Percentiles rank a stretch among this genome's conserved stretches.
Evolutionary conservation across 2,329 filamentous ascomycete species (phyloP).

Genomic region (Celoporthe dispersa): DNA sequence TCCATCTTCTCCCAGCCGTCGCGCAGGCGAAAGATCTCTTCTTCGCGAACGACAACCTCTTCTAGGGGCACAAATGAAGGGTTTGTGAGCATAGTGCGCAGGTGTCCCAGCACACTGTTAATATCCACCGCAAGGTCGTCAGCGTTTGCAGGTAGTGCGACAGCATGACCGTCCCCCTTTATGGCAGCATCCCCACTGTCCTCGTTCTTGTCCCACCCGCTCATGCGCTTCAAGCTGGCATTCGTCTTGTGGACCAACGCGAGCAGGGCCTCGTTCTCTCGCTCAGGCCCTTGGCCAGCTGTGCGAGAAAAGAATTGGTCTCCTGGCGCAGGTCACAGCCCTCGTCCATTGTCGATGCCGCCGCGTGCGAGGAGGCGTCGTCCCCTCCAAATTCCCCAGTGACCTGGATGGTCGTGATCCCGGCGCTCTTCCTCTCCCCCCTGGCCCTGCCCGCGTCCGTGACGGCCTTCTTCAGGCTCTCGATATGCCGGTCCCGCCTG

Average conservation of each 20-base stretch:
- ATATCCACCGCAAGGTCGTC: conserved; percentile 77
- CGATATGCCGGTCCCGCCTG: conserved; percentile 86
- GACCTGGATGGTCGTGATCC: conserved; percentile 61
- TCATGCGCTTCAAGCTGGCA: conserved; percentile 71
- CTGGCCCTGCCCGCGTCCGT: conserved; percentile 69
- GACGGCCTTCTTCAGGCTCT: conserved; percentile 85
- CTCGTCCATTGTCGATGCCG: conserved; percentile 48
- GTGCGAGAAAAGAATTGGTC: conserved; percentile 88
- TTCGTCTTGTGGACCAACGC: conserved; percentile 73
- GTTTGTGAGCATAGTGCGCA: conserved; percentile 85
- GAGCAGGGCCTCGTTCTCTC: conserved; percentile 87
- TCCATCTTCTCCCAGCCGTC: conserved; percentile 96
- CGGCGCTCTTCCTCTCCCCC: conserved; percentile 58
- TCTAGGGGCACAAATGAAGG: conserved; percentile 96
- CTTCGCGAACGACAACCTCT: conserved; percentile 89
- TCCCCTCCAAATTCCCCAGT: conserved; percentile 57
- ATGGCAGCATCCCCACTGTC: conserved; percentile 31
- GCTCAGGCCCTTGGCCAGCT: conserved; percentile 79
- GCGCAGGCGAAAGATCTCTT: conserved; percentile 82
- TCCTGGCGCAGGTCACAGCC: conserved; percentile 78
- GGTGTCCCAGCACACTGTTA: conserved; percentile 76
- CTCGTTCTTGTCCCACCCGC: conserved; percentile 54
- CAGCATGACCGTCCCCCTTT: conserved; percentile 35
- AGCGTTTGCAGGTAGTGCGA: conserved; percentile 45
- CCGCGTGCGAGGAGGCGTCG: conserved; percentile 36